Evolutionary conservation across 116 monocot genomes (phyloP), one percentile per base, ranked within the genome.

Genomic region (Papilionanthe hybrid): DNA sequence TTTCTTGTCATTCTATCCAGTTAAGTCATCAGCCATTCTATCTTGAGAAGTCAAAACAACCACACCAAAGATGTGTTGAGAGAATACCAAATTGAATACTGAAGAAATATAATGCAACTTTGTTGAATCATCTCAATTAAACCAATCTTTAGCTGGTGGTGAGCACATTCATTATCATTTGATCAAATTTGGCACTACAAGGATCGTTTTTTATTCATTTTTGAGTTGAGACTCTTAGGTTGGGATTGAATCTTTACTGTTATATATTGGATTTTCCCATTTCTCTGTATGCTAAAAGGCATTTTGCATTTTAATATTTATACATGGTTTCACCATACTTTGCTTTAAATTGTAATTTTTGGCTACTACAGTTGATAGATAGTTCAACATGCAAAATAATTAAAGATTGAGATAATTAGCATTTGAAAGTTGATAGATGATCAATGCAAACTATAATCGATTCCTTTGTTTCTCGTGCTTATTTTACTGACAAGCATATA

Each of bases 351-450:
- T 68, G 13, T 68, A 68, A n/a, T 15, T 20, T 68, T 30, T 68
- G 30, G 68, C 9, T 68, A 68, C 68, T 68, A 13, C 30, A 68
- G 32, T 12, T 29, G 18, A 29, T 29, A 68, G 68, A n/a, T n/a
- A n/a, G n/a, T 7, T 68, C 68, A 30, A 30, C 29, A 68, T 68
- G 68, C 29, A 13, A 17, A 9, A 68, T 23, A 68, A 68, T 29
- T 63, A 63, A n/a, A 58, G 3, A 30, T 11, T 43, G 5, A 68
- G 30, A 3, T 11, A 68, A 29, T 17, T 12, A 30, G 12, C 68
- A 68, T 68, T 68, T 68, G 30, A 68, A 68, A 32, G 68, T 32
- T 68, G 30, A 68, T 68, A 32, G 49, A 49, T 49, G 11, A 49
- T 49, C 13, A 11, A 4, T 68, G 11, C 30, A 68, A 29, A 32